phyloP scores from a whole-genome alignment of 805 yeast genomes.

The Saccharomycopsis sp. region DNA sequence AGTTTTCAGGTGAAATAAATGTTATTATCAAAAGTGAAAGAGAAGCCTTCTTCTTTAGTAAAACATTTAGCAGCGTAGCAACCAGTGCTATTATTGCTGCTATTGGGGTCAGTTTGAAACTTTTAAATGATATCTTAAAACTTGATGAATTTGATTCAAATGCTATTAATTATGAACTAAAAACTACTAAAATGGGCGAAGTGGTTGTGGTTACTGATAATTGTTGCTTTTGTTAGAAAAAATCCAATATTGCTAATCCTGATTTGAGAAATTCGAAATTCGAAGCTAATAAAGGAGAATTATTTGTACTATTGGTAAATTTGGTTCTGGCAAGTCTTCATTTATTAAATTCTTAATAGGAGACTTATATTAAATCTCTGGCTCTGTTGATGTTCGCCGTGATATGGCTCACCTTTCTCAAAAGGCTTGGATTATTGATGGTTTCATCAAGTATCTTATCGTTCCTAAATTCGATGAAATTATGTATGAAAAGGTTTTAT shows the following conservation, averaged over 20 bases:
- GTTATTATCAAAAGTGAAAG: too few relatives aligned
- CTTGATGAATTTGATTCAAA: conserved; percentile 77
- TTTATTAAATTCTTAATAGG: too few relatives aligned
- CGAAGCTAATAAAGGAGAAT: conserved; percentile 59
- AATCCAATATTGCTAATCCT: too few relatives aligned
- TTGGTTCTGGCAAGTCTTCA: conserved; percentile 91
- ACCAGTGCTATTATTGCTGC: conserved; percentile 78
- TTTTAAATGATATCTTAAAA: conserved; percentile 65
- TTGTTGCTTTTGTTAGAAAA: conserved; percentile 73
- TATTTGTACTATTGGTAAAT: conserved; percentile 81
- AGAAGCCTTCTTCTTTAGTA: too few relatives aligned
- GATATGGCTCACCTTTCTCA: conserved; percentile 83
- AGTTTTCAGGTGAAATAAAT: too few relatives aligned
- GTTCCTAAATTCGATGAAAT: conserved; percentile 77
- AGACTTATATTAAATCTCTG: conserved; percentile 66
- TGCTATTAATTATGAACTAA: conserved; percentile 45
- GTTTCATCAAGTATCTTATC: conserved; percentile 83
- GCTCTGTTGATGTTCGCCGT: conserved; percentile 65
- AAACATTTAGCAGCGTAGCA: too few relatives aligned
- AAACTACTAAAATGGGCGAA: conserved; percentile 50
- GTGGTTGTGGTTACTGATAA: conserved; percentile 49
- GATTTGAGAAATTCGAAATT: conserved; percentile 51
- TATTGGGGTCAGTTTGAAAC: conserved; percentile 72
- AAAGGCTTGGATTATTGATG: conserved; percentile 96
- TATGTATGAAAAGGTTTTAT: conserved; percentile 70